These are phyloP conservation scores for Suillus subluteus DNA, from an alignment of 768 basidiomycete species.

Conservation along the genomic window DNA sequence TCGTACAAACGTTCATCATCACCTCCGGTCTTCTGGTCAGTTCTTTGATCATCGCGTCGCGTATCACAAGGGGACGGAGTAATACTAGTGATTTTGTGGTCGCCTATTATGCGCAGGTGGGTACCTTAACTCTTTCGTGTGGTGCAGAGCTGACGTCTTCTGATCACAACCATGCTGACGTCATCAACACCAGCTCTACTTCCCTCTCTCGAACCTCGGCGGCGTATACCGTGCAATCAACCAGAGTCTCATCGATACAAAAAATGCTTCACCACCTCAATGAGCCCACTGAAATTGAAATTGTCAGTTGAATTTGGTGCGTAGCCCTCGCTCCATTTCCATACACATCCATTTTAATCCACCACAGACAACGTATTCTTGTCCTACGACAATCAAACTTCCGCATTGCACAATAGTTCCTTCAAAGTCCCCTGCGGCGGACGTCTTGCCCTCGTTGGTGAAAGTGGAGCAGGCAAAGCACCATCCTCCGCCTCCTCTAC, in stretches of 20 bases:
- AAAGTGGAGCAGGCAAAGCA: slow-evolving; percentile 81
- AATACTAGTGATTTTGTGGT: slow-evolving; percentile 69
- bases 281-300: slow-evolving; percentile 66
- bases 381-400: slow-evolving; percentile 74
- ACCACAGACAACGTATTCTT: slow-evolving; percentile 79
- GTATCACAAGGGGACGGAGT: slow-evolving; percentile 60
- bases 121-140: slow-evolving; percentile 15
- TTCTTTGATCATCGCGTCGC: slow-evolving; percentile 68
- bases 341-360: too few relatives aligned
- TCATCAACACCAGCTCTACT: slow-evolving; percentile 53
- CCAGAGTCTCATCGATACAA: slow-evolving; percentile 79
- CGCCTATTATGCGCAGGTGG: slow-evolving; percentile 77
- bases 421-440: slow-evolving; percentile 89
- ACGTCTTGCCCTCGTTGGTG: slow-evolving; percentile 88
- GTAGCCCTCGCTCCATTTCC: not conserved
- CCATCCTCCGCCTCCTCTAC: slow-evolving; percentile 85
- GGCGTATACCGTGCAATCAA: slow-evolving; percentile 79
- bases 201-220: slow-evolving; percentile 76
- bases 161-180: not conserved
- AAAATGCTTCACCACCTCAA: slow-evolving; percentile 82
- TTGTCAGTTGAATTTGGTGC: slow-evolving; percentile 91
- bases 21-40: slow-evolving; percentile 82
- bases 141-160: not conserved
- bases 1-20: slow-evolving; percentile 82
- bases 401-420: slow-evolving; percentile 74